Conservation (phyloP, 75 land plant genomes). For the Selaginella tamariscina region DNA sequence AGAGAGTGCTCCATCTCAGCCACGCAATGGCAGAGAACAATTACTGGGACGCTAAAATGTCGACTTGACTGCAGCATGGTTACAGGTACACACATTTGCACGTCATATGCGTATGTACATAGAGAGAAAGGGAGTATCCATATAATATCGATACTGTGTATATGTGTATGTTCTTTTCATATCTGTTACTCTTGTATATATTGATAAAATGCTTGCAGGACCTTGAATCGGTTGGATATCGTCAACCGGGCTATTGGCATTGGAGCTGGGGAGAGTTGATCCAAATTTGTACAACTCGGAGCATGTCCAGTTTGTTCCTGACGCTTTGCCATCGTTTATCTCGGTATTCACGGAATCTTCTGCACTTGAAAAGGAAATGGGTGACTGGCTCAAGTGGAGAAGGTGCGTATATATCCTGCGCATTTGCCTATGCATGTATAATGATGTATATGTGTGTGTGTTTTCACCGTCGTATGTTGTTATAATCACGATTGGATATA, state of each 20-base stretch:
- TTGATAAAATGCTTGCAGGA: too few species aligned
- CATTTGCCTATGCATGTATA: too few species aligned
- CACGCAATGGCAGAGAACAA: constrained; percentile 77
- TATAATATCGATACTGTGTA: too few species aligned
- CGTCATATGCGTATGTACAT: too few species aligned
- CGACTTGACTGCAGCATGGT: constrained; percentile 71
- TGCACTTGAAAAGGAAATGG: constrained; percentile 63
- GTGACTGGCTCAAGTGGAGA: constrained; percentile 75
- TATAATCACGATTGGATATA: too few species aligned
- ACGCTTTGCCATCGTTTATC: constrained; percentile 69
- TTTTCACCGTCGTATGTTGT: too few species aligned
- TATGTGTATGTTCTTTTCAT: too few species aligned
- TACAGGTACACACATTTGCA: too few species aligned
- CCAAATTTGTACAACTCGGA: constrained; percentile 52
- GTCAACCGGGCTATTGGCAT: constrained; percentile 70
- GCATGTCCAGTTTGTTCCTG: constrained; percentile 64
- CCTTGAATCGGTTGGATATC: constrained; percentile 78
- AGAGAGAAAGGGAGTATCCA: too few species aligned
- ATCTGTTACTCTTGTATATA: too few species aligned
- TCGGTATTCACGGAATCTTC: constrained; percentile 78
- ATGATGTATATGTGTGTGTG: too few species aligned
- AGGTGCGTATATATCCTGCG: too few species aligned
- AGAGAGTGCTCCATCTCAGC: constrained; percentile 67
- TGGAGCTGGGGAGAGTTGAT: constrained; percentile 45
- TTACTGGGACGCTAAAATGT: constrained; percentile 84